These are phyloP conservation scores for Letharia lupina DNA, from an alignment of 495 filamentous ascomycete species.

Conservation along the genomic window DNA sequence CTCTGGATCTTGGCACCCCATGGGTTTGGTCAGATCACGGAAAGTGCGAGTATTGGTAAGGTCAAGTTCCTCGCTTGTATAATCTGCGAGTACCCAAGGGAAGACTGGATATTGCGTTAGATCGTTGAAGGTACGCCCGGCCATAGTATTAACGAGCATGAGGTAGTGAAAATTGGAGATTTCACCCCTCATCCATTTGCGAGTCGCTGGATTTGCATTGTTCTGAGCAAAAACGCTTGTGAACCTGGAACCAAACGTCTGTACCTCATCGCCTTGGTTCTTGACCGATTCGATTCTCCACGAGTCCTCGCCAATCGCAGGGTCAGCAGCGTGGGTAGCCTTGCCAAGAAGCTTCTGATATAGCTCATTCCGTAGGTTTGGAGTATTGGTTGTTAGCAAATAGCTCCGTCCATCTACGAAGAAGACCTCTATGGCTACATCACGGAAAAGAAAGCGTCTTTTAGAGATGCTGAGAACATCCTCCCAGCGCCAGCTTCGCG, in stretches of 20 bases:
- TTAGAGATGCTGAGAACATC: constrained; percentile 97
- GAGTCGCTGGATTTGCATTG: constrained; percentile 70
- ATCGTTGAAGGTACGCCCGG: constrained; percentile 94
- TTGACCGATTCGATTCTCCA: constrained; percentile 84
- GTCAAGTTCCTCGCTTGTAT: constrained; percentile 92
- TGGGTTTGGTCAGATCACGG: constrained; percentile 87
- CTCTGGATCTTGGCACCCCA: constrained; percentile 80
- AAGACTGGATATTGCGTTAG: constrained; percentile 97
- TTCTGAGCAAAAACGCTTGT: constrained; percentile 83
- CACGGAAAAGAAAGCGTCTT: constrained; percentile 86
- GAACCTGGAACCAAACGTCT: constrained; percentile 81
- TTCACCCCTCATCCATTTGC: constrained; percentile 85
- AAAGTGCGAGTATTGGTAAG: constrained; percentile 75
- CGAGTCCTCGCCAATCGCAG: constrained; percentile 54
- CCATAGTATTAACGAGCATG: constrained; percentile 97
- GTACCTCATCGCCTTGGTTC: constrained; percentile 71
- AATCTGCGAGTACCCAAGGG: constrained; percentile 93
- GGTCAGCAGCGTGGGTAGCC: constrained; percentile 64
- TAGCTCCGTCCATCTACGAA: constrained; percentile 96
- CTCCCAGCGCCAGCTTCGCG: constrained; percentile 85
- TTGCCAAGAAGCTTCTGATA: constrained; percentile 63
- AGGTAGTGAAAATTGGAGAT: constrained; percentile 98
- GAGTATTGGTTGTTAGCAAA: constrained; percentile 71
- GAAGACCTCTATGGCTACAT: constrained; percentile 92
- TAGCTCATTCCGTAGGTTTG: constrained; percentile 65